Percentiles rank a stretch among this genome's conserved stretches.
These are phyloP conservation scores for Suillus subalutaceus DNA, from an alignment of 768 basidiomycete species.

Conservation along the genomic window DNA sequence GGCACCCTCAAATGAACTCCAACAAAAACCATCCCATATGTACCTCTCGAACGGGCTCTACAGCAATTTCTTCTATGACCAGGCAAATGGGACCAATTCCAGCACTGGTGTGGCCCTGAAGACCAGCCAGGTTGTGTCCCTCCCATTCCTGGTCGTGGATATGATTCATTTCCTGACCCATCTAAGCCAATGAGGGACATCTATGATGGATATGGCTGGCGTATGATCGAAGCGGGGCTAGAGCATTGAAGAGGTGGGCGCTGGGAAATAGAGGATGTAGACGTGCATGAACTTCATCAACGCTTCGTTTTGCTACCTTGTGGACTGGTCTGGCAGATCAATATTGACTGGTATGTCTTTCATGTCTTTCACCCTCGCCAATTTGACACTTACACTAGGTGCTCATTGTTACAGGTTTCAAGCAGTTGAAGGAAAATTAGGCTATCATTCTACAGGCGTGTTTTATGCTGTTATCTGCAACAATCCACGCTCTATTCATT, in stretches of 20 bases:
- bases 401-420: no score
- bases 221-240: background rate
- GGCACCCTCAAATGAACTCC: background rate
- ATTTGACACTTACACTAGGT: no score
- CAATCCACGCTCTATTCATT: no score
- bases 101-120: background rate
- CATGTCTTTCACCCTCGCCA: no score
- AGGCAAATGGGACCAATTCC: conserved; percentile 1
- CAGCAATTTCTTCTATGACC: background rate
- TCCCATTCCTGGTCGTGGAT: background rate
- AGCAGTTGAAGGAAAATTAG: no score
- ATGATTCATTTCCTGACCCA: background rate
- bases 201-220: background rate
- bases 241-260: background rate
- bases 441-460: no score
- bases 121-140: background rate
- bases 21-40: background rate
- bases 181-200: background rate
- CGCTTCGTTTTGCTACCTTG: background rate
- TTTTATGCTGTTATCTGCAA: no score
- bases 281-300: background rate
- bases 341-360: conserved; percentile 1
- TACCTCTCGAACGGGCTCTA: background rate
- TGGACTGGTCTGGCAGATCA: background rate
- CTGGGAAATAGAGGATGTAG: conserved; percentile 1